Evolutionary conservation across 768 basidiomycete species (phyloP).

Genomic region (Russula griseocarnosa): DNA sequence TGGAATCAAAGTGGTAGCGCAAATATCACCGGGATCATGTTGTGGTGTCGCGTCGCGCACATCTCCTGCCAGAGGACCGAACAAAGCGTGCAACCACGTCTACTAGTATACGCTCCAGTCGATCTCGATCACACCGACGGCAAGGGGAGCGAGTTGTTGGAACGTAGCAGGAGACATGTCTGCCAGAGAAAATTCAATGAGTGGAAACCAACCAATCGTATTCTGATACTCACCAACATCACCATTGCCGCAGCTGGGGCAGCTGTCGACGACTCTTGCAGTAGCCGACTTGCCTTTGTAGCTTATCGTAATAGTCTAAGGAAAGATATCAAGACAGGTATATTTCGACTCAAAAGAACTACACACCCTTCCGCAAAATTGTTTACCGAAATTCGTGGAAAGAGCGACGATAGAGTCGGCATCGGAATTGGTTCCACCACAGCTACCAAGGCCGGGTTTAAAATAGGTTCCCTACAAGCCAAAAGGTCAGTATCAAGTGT

Average conservation of each 20-base stretch:
- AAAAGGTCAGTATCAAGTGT: slow-evolving; percentile 10
- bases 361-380: slow-evolving; percentile 24
- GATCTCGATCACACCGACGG: slow-evolving; percentile 11
- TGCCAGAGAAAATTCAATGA: slow-evolving; percentile 1
- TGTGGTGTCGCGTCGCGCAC: not conserved
- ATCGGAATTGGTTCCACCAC: slow-evolving; percentile 13
- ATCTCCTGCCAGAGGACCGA: slow-evolving; percentile 18
- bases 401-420: slow-evolving; percentile 21
- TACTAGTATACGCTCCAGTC: not conserved
- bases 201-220: not conserved
- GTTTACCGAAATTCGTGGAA: not conserved
- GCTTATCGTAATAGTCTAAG: slow-evolving; percentile 15
- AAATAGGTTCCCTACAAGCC: slow-evolving; percentile 25
- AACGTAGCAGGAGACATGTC: slow-evolving; percentile 26
- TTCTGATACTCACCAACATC: slow-evolving; percentile 24
- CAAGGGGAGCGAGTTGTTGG: not conserved
- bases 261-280: slow-evolving; percentile 23
- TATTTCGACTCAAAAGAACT: not conserved
- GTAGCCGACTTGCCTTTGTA: slow-evolving; percentile 13
- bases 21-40: not conserved
- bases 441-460: slow-evolving; percentile 21
- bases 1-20: slow-evolving; percentile 1
- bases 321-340: not conserved
- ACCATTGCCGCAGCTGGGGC: slow-evolving; percentile 15
- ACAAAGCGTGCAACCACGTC: not conserved